Conservation (phyloP, 345 rosid genomes). For the Iberis pinnata region DNA sequence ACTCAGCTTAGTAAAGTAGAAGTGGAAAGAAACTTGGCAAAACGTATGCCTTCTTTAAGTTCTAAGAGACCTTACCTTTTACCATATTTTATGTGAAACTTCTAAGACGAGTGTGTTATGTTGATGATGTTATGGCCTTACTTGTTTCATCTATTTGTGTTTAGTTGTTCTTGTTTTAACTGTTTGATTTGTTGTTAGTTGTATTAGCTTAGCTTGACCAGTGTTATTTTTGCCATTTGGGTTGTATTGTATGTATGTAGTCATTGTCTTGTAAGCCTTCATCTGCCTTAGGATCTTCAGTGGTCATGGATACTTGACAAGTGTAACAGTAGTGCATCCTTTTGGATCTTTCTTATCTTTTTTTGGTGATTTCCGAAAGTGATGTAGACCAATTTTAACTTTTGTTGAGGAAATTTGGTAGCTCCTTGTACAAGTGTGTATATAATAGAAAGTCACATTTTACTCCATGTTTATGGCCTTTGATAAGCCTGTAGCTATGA, state of each 20-base stretch:
- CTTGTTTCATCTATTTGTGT: constrained; percentile 22
- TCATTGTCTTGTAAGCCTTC: constrained; percentile 26
- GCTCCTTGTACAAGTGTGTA: constrained; percentile 11
- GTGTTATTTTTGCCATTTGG: constrained; percentile 20
- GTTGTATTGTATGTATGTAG: constrained; percentile 22
- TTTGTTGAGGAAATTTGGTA: background rate
- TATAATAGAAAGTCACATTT: constrained; percentile 18
- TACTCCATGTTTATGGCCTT: background rate
- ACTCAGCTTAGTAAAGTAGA: constrained; percentile 25
- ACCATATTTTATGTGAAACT: constrained; percentile 25
- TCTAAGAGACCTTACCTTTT: constrained; percentile 22
- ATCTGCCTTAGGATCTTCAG: constrained; percentile 19
- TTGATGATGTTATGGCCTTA: constrained; percentile 25
- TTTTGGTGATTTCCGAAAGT: constrained; percentile 26
- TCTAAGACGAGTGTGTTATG: constrained; percentile 30
- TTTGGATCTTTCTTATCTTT: constrained; percentile 22
- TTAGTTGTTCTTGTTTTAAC: constrained; percentile 24
- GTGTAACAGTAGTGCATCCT: constrained; percentile 26
- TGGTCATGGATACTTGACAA: constrained; percentile 20
- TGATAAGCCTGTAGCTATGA: background rate
- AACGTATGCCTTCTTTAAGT: constrained; percentile 30
- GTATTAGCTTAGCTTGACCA: constrained; percentile 28
- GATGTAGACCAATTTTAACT: constrained; percentile 22
- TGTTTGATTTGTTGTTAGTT: constrained; percentile 25
- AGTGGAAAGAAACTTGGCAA: constrained; percentile 30